Evolutionary conservation across 306 rosid species (phyloP).

Genomic region (Medicago lupulina): DNA sequence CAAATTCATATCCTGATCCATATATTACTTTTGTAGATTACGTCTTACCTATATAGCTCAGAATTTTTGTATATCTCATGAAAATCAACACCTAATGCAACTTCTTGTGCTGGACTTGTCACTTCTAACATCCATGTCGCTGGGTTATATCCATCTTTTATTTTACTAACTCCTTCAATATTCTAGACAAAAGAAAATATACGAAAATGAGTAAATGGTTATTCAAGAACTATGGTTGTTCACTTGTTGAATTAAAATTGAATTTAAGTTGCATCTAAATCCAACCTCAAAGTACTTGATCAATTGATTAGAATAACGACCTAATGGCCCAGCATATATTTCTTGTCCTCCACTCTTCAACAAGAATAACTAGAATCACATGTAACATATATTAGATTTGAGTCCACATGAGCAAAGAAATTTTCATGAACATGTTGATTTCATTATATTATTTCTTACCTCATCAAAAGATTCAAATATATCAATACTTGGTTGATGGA

Average conservation of each 20-base stretch:
- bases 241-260: background rate
- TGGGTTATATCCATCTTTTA: background rate
- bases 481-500: background rate
- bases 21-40: too few relatives aligned
- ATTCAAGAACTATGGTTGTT: background rate
- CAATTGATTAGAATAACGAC: background rate
- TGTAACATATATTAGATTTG: background rate
- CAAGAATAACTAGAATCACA: background rate
- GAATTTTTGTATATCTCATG: background rate
- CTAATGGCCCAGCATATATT: background rate
- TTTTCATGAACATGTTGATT: background rate
- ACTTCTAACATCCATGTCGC: background rate
- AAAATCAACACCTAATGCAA: background rate
- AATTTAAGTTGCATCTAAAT: background rate
- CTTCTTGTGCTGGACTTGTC: background rate
- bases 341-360: background rate
- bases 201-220: background rate
- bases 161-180: background rate
- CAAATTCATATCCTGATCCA: too few relatives aligned
- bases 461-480: background rate
- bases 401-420: background rate
- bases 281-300: background rate
- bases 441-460: background rate
- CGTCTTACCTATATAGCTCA: background rate
- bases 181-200: background rate